phyloP scores from a whole-genome alignment of 495 filamentous ascomycete genomes.

The Daldinia loculata region DNA sequence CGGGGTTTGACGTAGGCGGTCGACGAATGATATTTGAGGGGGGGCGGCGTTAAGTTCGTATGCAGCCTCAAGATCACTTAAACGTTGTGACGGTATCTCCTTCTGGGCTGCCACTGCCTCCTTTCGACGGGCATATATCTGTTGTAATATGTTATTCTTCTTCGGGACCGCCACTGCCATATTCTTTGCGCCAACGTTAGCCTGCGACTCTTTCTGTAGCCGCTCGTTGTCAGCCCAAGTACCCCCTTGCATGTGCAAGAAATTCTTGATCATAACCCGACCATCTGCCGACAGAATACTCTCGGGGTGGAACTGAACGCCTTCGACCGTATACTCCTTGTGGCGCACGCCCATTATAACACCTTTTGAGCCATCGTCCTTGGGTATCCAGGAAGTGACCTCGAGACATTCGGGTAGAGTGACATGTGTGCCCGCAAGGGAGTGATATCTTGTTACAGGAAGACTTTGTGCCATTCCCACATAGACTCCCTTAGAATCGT shows the following conservation, averaged over 20 bases:
- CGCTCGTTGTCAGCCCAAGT: conserved; percentile 85
- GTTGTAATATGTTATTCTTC: conserved; percentile 85
- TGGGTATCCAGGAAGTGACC: conserved; percentile 88
- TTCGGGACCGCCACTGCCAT: conserved; percentile 52
- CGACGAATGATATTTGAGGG: conserved; percentile 82
- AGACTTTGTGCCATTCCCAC: conserved; percentile 76
- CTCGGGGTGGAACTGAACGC: conserved; percentile 97
- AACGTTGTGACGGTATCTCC: conserved; percentile 82
- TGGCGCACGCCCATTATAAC: conserved; percentile 98
- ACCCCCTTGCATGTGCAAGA: conserved; percentile 83
- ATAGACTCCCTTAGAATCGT: conserved; percentile 91
- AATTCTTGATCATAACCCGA: conserved; percentile 89
- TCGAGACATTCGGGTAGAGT: conserved; percentile 89
- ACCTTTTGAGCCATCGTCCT: conserved; percentile 68
- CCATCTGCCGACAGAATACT: conserved; percentile 94
- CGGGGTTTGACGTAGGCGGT: conserved; percentile 79
- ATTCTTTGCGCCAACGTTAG: conserved; percentile 29
- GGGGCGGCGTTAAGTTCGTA: conserved; percentile 86
- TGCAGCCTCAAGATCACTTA: conserved; percentile 82
- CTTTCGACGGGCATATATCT: conserved; percentile 87
- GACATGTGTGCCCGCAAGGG: conserved; percentile 89
- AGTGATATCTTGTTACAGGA: conserved; percentile 94
- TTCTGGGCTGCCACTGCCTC: conserved; percentile 84
- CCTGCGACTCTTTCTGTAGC: conserved; percentile 53
- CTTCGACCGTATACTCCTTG: conserved; percentile 87